Percentiles rank a stretch among this genome's conserved stretches.
Evolutionary conservation across 805 yeast species (phyloP).

Genomic region (Ogataea pignaliae): DNA sequence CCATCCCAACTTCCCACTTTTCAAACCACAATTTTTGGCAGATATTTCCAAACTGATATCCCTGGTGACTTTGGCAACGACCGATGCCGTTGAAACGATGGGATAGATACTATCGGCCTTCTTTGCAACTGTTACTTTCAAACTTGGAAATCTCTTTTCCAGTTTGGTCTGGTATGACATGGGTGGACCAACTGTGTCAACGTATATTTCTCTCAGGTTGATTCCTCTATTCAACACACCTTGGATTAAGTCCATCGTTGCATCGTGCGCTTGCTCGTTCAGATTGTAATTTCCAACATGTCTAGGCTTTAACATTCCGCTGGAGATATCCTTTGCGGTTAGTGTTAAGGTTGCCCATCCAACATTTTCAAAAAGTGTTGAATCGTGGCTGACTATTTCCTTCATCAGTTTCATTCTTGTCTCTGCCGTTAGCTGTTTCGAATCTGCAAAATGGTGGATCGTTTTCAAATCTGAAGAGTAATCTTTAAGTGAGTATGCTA

Average conservation of each 20-base stretch:
- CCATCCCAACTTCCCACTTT: constrained; percentile 29
- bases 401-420: constrained; percentile 60
- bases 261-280: constrained; percentile 95
- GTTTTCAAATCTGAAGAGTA: constrained; percentile 44
- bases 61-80: constrained; percentile 94
- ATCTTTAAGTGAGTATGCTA: constrained; percentile 64
- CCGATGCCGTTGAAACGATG: constrained; percentile 89
- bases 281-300: constrained; percentile 63
- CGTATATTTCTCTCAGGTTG: constrained; percentile 65
- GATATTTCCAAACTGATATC: constrained; percentile 40
- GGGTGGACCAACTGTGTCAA: constrained; percentile 98
- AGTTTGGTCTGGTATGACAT: constrained; percentile 74
- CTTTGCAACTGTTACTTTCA: constrained; percentile 78
- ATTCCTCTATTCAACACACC: constrained; percentile 60
- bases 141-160: constrained; percentile 58
- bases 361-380: constrained; percentile 48
- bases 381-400: constrained; percentile 41
- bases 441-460: constrained; percentile 84
- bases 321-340: constrained; percentile 81
- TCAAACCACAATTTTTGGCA: constrained; percentile 4
- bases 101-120: constrained; percentile 94
- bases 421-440: constrained; percentile 76
- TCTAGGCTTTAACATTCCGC: constrained; percentile 77
- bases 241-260: constrained; percentile 76
- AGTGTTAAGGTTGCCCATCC: constrained; percentile 88